phyloP scores from a whole-genome alignment of 2,329 filamentous ascomycete species.

The Fusarium veterinarium region DNA sequence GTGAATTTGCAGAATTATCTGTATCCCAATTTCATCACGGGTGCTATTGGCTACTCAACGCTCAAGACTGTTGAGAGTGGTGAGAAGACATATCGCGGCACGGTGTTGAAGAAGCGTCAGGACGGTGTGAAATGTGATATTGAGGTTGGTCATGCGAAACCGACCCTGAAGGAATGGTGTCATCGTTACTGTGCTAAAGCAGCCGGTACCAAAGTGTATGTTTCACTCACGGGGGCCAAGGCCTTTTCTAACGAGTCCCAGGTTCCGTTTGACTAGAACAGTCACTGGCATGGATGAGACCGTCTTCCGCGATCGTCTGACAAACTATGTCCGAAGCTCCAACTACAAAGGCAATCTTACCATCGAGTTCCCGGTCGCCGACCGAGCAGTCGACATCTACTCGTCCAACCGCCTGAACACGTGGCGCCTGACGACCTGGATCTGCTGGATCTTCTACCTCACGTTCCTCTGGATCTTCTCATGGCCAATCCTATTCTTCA shows the following conservation, averaged over 20 bases:
- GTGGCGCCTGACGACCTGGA: conserved; percentile 33
- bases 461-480: conserved; percentile 41
- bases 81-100: conserved; percentile 39
- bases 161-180: conserved; percentile 36
- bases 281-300: conserved; percentile 28
- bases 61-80: conserved; percentile 28
- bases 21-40: conserved; percentile 30
- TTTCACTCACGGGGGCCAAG: accelerated
- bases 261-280: conserved; percentile 31
- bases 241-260: not conserved
- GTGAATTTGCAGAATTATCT: conserved; percentile 38
- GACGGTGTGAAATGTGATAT: conserved; percentile 29
- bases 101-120: conserved; percentile 27
- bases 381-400: conserved; percentile 41
- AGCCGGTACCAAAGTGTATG: conserved; percentile 31
- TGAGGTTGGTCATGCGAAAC: conserved; percentile 34
- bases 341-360: conserved; percentile 34
- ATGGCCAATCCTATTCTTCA: conserved; percentile 36
- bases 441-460: conserved; percentile 40
- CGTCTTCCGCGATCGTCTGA: not conserved
- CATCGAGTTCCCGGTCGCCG: conserved; percentile 32
- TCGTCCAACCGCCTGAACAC: conserved; percentile 29
- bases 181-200: conserved; percentile 37
- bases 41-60: not conserved
- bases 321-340: conserved; percentile 14